Evolutionary conservation across 2,329 filamentous ascomycete species (phyloP), one percentile per base, ranked within the genome.

Genomic region (Colletotrichum lentis): DNA sequence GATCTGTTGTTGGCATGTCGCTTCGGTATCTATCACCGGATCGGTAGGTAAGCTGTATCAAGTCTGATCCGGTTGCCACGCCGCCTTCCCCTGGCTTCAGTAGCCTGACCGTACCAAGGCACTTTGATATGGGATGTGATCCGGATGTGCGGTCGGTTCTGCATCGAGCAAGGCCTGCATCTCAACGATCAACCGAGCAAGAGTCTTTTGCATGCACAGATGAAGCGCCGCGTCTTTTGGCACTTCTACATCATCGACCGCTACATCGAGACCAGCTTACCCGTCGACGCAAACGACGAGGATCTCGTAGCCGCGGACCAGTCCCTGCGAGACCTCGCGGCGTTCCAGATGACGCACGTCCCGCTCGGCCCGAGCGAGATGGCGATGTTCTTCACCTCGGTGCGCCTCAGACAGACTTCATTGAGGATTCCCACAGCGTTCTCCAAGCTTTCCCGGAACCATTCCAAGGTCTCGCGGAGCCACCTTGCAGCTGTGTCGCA

Each of bases 191-290:
- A 57, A 2, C 56, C 58, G 2, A 35, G 41, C 3, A 56, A 68
- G 0, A 62, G 69, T 3, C 71, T 74, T 0, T 41, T 80, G 6
- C 69, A 77, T 12, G 77, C 80, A 37, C 80, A 82, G 52, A 73
- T 78, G 16, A 74, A 73, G 41, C 75, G 80, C 0, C 73, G 80
- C 1, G 76, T 82, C 0, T 83, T 83, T 69, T 82, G 81, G 81
- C 75, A 80, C 46, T 80, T 78, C 69, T 83, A 82, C 59, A 74
- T 81, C n/a, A 77, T 82, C 16, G 80, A 82, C 64, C 73, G 80
- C 20, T 82, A 83, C 22, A 81, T 83, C 31, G 71, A 73, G 3
- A 73, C 80, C 8, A 70, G 69, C 3, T 74, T 82, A 22, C 80
- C 80, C 0, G 73, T 75, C 5, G 73, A 80, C 44, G 75, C 74